Conservation (phyloP, 257 asterid genomes). For the Solanum megistacrolobum region DNA sequence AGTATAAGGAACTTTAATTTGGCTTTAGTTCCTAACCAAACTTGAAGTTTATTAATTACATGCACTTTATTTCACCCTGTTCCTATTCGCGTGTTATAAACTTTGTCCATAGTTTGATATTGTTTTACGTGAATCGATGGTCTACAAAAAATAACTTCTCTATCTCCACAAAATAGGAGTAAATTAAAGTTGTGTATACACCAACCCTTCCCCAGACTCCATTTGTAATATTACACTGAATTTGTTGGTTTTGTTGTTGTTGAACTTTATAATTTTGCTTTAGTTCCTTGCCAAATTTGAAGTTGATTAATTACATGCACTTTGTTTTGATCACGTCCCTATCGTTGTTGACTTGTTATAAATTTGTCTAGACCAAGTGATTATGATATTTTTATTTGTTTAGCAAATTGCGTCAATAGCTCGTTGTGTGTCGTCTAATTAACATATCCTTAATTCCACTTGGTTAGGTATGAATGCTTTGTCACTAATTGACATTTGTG, state of each 20-base stretch:
- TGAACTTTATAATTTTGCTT: neutral
- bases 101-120: neutral
- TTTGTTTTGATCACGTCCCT: slow-evolving; percentile 5
- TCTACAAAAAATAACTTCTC: neutral
- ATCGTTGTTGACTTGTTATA: neutral
- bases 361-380: neutral
- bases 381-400: neutral
- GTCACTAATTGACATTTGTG: neutral
- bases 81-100: neutral
- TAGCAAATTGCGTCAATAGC: neutral
- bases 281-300: slow-evolving; percentile 4
- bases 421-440: neutral
- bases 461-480: neutral
- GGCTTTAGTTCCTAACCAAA: neutral
- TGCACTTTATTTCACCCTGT: neutral
- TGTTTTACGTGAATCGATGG: neutral
- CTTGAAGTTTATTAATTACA: slow-evolving; percentile 7
- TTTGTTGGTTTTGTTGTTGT: neutral
- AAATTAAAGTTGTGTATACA: neutral
- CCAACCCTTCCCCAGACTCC: fast-evolving
- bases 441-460: neutral
- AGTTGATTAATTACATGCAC: slow-evolving; percentile 11
- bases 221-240: neutral
- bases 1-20: slow-evolving; percentile 5
- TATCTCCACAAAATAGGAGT: neutral